Percentiles rank a stretch among this genome's conserved stretches.
Evolutionary conservation across 352 stramenopile genomes (phyloP).

Genomic region (Globisporangium viniferum): DNA sequence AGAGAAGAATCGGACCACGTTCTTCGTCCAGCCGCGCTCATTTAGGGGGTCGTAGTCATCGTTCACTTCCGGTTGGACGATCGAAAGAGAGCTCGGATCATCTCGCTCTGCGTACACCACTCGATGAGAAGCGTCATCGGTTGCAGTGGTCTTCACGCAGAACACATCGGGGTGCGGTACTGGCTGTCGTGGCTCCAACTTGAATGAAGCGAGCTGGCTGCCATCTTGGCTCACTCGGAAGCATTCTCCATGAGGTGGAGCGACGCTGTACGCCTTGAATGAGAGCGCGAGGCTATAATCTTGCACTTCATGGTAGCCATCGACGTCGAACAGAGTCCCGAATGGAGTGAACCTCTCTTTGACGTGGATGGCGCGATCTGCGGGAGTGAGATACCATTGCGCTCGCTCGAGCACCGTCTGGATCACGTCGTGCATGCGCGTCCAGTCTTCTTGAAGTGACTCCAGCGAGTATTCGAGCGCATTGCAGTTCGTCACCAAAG

Average conservation of each 20-base stretch:
- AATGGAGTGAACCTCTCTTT: slow-evolving; percentile 36
- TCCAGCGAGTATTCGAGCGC: slow-evolving; percentile 44
- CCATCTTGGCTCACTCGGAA: slow-evolving; percentile 20
- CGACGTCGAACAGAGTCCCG: slow-evolving; percentile 22
- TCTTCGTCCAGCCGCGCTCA: slow-evolving; percentile 27
- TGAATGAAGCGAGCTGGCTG: slow-evolving; percentile 13
- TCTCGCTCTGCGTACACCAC: slow-evolving; percentile 36
- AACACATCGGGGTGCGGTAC: slow-evolving; percentile 20
- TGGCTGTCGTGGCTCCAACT: slow-evolving; percentile 5
- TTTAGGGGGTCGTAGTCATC: slow-evolving; percentile 27
- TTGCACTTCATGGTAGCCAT: slow-evolving; percentile 4
- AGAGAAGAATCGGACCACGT: slow-evolving; percentile 22
- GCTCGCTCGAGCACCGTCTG: slow-evolving; percentile 20
- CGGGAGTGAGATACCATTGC: slow-evolving; percentile 26
- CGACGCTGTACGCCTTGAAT: slow-evolving; percentile 35
- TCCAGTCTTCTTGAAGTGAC: slow-evolving; percentile 32
- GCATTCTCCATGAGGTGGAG: slow-evolving; percentile 30
- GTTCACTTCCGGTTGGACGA: slow-evolving; percentile 32
- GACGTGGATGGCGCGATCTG: slow-evolving; percentile 30
- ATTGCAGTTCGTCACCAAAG: slow-evolving; percentile 47
- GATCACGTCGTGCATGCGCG: slow-evolving; percentile 23
- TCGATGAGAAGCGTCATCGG: slow-evolving; percentile 29
- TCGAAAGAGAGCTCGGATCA: slow-evolving; percentile 1
- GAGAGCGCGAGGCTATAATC: slow-evolving; percentile 27
- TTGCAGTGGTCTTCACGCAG: slow-evolving; percentile 28